Evolutionary conservation across 345 rosid species (phyloP), one percentile per base, ranked within the genome.

Genomic region (Rhodomyrtus tomentosa): DNA sequence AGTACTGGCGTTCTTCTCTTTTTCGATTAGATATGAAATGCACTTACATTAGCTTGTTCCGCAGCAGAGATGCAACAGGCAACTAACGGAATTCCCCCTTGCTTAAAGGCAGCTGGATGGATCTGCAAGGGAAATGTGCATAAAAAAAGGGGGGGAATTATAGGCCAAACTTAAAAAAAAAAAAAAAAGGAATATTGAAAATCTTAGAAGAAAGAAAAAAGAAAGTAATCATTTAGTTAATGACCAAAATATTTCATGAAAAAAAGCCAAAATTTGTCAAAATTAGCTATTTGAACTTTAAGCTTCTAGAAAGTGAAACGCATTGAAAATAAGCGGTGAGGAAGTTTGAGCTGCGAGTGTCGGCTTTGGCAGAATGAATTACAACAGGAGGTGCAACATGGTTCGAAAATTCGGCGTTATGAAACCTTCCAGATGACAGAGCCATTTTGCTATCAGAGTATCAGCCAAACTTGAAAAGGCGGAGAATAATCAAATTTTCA

Each of bases 51-150:
- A 87, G 99, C 95, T 82, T 91, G 94, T 88, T 95, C 92, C 52
- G 95, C 98, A 56, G 98, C 96, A 56, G 97, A 90, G 84, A 94
- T 88, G 90, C 99, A 96, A 86, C 96, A 92, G 53, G 98, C 90
- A 89, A 96, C 94, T 89, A 96, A 85, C 48, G 96, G 95, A 88
- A 91, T 83, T 76, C 98, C 98, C 84, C 98, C 98, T 79, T 92
- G 92, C 90, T 93, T 95, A 83, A 95, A 88, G 81, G 97, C 96
- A 83, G 97, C 88, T 53, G 99, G 98, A 91, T 96, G 98, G 86
- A 96, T 92, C 99, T 96, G 91, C 85, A 86, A 62, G 32, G 81
- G 48, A 48, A 58, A 62, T 29, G 8, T 21, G 42, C 42, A 40
- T 40, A 40, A 40, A 40, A 40, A 40, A 40, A 2, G 42, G 42